Base-by-base conservation (phyloP, 805 yeast genomes). In the Candida quercuum region DNA sequence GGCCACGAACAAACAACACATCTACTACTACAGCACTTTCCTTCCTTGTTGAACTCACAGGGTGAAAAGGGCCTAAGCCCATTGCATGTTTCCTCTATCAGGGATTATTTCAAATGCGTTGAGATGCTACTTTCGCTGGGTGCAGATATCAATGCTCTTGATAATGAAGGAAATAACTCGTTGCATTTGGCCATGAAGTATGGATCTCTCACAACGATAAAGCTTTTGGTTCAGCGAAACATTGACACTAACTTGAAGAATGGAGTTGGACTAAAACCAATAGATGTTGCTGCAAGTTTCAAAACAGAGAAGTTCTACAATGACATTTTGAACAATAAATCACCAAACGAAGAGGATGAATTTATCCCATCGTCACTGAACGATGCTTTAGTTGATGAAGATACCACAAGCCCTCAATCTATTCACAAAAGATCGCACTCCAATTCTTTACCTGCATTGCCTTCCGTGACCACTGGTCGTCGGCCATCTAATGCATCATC, bases 181-280 rank as follows among this genome's bases (percentile, higher is more conserved):
- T 62, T 91, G 29, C 98, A 91, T 59, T 66, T 83, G 36, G 95
- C 96, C 0, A 71, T 86, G 47, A 81, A 82, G 38, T 75, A 70
- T 48, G 91, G 89, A 6, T 73, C 76, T 42, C 49, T 73, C 13
- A 72, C 72, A 33, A 78, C 85, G 32, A 59, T 78, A 43, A 67
- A 72, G 36, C 53, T 80, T 24, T 59, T 84, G 31, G 57, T 81
- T 0, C 64, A 62, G 14, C 64, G 74, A 22, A 66, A 70, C 16
- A 74, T 76, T 2, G 72, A 77, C 41, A 69, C 69, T 27, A 59
- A 64, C 17, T 49, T 68, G 17, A 55, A 63, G 25, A 86, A 86
- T 56, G 55, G 60, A 12, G 67, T 68, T n/a, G 83, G 85, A 4
- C 78, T 87, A 78, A 66, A 63, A 17, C 85, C 89, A 1, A 59